Conservation (phyloP, 2,329 filamentous ascomycete species). For the Microcyclospora pomicola region DNA sequence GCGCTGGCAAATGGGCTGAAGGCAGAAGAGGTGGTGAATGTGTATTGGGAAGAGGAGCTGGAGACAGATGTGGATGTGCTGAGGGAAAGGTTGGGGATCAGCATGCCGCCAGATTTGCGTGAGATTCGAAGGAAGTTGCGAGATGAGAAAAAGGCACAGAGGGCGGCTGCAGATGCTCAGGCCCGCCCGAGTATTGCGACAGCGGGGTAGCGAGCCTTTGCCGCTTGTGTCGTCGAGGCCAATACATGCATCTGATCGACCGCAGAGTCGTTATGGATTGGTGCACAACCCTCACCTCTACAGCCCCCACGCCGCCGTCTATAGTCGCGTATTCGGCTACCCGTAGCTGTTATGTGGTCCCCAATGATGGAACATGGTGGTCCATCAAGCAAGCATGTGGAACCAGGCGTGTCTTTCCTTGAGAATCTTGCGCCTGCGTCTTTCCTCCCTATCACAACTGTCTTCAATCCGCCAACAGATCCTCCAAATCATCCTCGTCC, state of each 20-base stretch:
- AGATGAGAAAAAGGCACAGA: constrained; percentile 53
- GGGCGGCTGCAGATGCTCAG: constrained; percentile 28
- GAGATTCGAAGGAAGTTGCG: constrained; percentile 57
- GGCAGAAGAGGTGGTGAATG: constrained; percentile 73
- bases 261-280: no score
- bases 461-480: constrained; percentile 42
- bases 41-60: constrained; percentile 95
- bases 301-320: no score
- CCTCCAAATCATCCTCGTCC: constrained; percentile 69
- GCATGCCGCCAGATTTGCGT: constrained; percentile 76
- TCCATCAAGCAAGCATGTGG: no score
- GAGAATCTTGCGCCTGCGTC: no score
- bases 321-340: no score
- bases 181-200: constrained; percentile 2
- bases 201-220: not conserved
- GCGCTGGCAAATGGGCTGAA: constrained; percentile 68
- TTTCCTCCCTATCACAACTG: not conserved
- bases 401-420: no score
- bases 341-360: no score
- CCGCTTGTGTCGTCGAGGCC: no score
- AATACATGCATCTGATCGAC: no score
- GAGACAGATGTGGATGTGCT: constrained; percentile 69
- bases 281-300: no score
- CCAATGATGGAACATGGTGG: no score
- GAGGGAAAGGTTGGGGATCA: constrained; percentile 62